phyloP scores from a whole-genome alignment of 1,284 basidiomycete genomes.

The Flammula alnicola region DNA sequence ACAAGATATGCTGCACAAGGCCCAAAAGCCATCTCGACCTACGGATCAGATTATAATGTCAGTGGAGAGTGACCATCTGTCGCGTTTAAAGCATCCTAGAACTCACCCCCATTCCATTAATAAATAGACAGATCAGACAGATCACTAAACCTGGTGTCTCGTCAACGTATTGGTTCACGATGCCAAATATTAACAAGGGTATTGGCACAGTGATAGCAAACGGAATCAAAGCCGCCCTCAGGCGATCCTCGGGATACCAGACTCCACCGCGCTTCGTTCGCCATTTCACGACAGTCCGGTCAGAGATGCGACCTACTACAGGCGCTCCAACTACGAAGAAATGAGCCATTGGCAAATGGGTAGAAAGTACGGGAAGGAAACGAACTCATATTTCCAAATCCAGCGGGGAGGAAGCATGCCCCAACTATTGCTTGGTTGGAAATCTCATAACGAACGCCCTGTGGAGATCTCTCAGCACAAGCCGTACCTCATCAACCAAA shows the following conservation, averaged over 20 bases:
- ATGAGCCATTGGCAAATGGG: background rate
- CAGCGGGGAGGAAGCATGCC: slow-evolving; percentile 39
- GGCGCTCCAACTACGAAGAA: slow-evolving; percentile 34
- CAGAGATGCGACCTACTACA: slow-evolving; percentile 36
- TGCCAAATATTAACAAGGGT: slow-evolving; percentile 24
- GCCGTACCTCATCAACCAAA: background rate
- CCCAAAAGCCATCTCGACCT: slow-evolving; percentile 34
- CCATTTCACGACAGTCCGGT: slow-evolving; percentile 32
- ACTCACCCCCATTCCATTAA: slow-evolving; percentile 49
- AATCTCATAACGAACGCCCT: slow-evolving; percentile 39
- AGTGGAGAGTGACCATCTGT: background rate
- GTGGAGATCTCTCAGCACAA: background rate
- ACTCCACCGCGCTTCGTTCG: slow-evolving; percentile 30
- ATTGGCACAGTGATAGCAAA: slow-evolving; percentile 27
- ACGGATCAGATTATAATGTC: no score
- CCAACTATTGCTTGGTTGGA: slow-evolving; percentile 39
- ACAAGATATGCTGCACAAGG: slow-evolving; percentile 43
- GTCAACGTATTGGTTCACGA: slow-evolving; percentile 27
- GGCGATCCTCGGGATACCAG: slow-evolving; percentile 37
- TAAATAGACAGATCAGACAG: slow-evolving; percentile 38
- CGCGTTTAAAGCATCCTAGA: background rate
- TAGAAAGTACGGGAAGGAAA: background rate
- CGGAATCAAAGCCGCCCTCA: slow-evolving; percentile 27
- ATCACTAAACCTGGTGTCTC: slow-evolving; percentile 31
- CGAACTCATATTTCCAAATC: slow-evolving; percentile 39